Conservation (phyloP, 23 red algal species). For the Agarophyton chilense region DNA sequence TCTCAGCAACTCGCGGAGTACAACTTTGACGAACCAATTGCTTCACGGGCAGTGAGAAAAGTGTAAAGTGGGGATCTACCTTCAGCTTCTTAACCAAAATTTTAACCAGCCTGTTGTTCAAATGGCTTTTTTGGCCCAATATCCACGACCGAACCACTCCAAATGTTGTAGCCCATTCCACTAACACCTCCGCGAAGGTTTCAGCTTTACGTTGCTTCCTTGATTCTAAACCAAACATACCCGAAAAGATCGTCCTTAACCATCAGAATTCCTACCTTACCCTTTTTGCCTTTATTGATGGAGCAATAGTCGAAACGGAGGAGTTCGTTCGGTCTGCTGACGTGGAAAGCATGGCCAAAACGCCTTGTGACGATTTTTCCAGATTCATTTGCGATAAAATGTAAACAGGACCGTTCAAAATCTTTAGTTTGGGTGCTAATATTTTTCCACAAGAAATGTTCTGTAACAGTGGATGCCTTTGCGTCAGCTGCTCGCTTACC, state of each 20-base stretch:
- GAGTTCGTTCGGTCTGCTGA: neutral
- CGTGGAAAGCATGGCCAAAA: slow-evolving; percentile 4
- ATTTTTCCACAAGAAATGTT: no score
- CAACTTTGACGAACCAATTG: slow-evolving; percentile 44
- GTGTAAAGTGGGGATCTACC: slow-evolving; percentile 28
- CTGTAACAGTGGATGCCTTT: no score
- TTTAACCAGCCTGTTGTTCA: slow-evolving; percentile 10
- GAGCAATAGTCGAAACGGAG: slow-evolving; percentile 41
- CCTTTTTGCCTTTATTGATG: neutral
- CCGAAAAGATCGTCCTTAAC: slow-evolving; percentile 40
- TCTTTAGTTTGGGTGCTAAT: no score
- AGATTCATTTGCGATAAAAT: neutral
- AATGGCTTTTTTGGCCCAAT: neutral
- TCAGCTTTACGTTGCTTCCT: slow-evolving; percentile 5
- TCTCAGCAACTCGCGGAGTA: neutral
- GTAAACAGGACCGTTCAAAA: no score
- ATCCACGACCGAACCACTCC: no score
- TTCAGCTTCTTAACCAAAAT: neutral
- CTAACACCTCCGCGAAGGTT: slow-evolving; percentile 19
- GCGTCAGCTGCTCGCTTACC: no score
- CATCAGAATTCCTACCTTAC: slow-evolving; percentile 35
- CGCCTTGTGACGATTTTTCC: neutral
- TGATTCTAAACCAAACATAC: neutral
- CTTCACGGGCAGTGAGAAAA: no score
- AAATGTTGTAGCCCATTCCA: neutral